Conservation (phyloP, 2,329 filamentous ascomycete genomes). For the Nemania diffusa region DNA sequence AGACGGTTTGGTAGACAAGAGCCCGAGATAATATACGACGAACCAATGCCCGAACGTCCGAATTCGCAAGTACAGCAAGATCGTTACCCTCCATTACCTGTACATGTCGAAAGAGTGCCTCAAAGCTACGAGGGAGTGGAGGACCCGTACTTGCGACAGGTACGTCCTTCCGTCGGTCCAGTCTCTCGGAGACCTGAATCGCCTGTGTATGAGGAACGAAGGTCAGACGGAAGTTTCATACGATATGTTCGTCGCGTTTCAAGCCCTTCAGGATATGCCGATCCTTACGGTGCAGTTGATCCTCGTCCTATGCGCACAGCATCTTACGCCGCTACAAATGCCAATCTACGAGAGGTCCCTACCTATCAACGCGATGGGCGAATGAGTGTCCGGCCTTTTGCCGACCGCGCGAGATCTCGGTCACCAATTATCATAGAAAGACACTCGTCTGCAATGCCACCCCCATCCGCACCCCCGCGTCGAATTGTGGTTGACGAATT, state of each 20-base stretch:
- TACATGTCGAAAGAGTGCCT: constrained; percentile 40
- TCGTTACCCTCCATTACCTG: constrained; percentile 40
- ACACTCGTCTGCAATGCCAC: constrained; percentile 59
- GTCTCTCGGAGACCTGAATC: constrained; percentile 43
- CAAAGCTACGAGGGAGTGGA: constrained; percentile 51
- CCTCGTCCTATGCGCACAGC: constrained; percentile 53
- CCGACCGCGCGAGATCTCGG: constrained; percentile 60
- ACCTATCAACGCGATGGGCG: constrained; percentile 60
- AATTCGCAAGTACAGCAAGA: constrained; percentile 51
- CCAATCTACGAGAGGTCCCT: constrained; percentile 54
- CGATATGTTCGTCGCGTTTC: constrained; percentile 53
- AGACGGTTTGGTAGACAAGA: constrained; percentile 59
- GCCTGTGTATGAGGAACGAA: constrained; percentile 47
- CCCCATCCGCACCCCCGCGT: constrained; percentile 64
- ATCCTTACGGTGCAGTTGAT: constrained; percentile 53
- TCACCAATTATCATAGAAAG: constrained; percentile 59
- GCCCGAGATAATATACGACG: constrained; percentile 56
- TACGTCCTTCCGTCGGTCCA: constrained; percentile 47
- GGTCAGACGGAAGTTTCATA: constrained; percentile 46
- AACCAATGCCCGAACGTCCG: constrained; percentile 58
- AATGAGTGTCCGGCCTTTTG: constrained; percentile 60
- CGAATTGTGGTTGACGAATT: constrained; percentile 84
- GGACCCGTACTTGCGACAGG: constrained; percentile 45
- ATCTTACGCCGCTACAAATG: constrained; percentile 56
- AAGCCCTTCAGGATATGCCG: constrained; percentile 52